Percentiles rank a stretch among this genome's conserved stretches.
These are phyloP conservation scores for Elaeagnus macrophylla DNA, from an alignment of 306 rosid genomes.

Conservation along the genomic window DNA sequence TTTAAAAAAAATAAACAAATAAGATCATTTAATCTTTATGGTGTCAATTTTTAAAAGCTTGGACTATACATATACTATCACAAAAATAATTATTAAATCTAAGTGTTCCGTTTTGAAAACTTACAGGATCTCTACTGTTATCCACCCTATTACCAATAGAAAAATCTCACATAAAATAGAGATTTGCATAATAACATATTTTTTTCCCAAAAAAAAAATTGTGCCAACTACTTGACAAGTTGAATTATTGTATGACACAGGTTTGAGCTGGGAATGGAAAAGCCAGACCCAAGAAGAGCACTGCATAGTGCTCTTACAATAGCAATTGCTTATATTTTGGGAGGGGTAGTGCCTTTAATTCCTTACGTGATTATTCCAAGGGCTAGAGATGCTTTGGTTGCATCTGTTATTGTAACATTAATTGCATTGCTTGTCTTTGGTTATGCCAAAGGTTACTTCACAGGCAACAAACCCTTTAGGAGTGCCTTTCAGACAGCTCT, in stretches of 20 bases:
- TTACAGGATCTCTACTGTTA: no score
- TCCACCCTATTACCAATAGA: no score
- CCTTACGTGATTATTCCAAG: slow-evolving; percentile 67
- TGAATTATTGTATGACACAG: slow-evolving; percentile 21
- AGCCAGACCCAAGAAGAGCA: slow-evolving; percentile 95
- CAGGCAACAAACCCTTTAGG: slow-evolving; percentile 55
- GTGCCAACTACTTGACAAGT: no score
- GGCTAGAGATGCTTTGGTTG: slow-evolving; percentile 50
- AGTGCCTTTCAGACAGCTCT: slow-evolving; percentile 80
- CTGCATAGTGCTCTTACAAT: slow-evolving; percentile 74
- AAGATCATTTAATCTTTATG: no score
- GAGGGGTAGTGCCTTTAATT: slow-evolving; percentile 63
- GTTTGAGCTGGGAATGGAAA: slow-evolving; percentile 84
- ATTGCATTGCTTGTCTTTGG: slow-evolving; percentile 67
- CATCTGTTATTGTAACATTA: slow-evolving; percentile 52
- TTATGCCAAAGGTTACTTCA: slow-evolving; percentile 74
- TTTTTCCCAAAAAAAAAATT: no score
- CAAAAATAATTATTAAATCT: no score
- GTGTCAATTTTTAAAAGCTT: no score
- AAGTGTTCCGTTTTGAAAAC: no score
- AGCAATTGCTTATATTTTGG: slow-evolving; percentile 68
- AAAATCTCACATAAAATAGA: no score
- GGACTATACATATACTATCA: no score
- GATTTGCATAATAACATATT: no score
- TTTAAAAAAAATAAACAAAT: no score